Evolutionary conservation across 495 filamentous ascomycete species (phyloP).

Genomic region (Aspergillus incahuasiensis): DNA sequence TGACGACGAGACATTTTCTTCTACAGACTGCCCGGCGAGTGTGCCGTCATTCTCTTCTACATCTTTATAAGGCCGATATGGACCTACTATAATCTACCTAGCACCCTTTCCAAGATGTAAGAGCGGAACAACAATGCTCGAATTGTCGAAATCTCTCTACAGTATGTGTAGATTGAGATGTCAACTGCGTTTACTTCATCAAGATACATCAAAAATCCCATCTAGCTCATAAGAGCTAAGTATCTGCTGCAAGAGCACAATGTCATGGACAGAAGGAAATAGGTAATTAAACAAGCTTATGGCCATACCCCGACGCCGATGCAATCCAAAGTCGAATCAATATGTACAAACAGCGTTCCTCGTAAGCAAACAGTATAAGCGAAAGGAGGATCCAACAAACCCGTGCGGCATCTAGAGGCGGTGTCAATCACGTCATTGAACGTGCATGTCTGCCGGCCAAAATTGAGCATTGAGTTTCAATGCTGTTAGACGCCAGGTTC

Average conservation of each 20-base stretch:
- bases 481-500: conserved; percentile 13
- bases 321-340: conserved; percentile 9
- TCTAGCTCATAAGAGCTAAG: background rate
- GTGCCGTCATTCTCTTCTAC: no score
- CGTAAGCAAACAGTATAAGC: conserved; percentile 12
- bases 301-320: background rate
- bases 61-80: no score
- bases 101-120: no score
- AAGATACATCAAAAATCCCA: background rate
- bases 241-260: background rate
- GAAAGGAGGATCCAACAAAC: conserved; percentile 17
- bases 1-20: no score
- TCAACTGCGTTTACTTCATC: background rate
- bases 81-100: no score
- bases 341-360: conserved; percentile 16
- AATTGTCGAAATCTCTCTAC: background rate
- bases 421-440: conserved; percentile 25
- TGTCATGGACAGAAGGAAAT: background rate
- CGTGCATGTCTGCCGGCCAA: conserved; percentile 16
- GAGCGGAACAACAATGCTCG: background rate
- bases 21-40: no score
- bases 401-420: conserved; percentile 10
- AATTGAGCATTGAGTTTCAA: background rate
- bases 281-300: conserved; percentile 13
- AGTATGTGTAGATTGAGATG: background rate